Evolutionary conservation across 495 filamentous ascomycete species (phyloP).

Genomic region (Friedmanniomyces simplex): DNA sequence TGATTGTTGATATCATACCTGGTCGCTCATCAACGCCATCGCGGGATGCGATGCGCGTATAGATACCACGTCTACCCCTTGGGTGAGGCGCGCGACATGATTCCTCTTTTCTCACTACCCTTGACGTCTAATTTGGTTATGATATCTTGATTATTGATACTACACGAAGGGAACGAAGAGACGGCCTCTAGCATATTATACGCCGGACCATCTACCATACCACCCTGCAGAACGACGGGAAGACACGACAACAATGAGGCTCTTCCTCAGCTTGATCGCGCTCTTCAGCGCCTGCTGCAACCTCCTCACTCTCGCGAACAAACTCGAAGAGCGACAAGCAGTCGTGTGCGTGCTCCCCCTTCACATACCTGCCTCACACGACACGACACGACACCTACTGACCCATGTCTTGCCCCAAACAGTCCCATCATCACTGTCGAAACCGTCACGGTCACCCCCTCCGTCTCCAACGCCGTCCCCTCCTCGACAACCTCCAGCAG

Average conservation of each 20-base stretch:
- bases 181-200: too few relatives aligned
- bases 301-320: neutral
- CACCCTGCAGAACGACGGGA: neutral
- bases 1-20: slow-evolving; percentile 1
- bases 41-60: neutral
- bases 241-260: neutral
- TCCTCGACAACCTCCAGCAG: neutral
- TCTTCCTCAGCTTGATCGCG: neutral
- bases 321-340: neutral
- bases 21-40: neutral
- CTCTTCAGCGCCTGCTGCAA: neutral
- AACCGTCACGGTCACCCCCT: slow-evolving; percentile 2
- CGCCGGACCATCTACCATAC: neutral
- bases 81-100: neutral
- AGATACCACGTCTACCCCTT: neutral
- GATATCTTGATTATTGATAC: too few relatives aligned
- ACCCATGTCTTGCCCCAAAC: neutral
- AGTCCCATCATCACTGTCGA: slow-evolving; percentile 1
- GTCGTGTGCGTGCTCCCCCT: neutral
- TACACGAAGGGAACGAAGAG: too few relatives aligned
- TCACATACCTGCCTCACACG: too few relatives aligned
- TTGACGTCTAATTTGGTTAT: too few relatives aligned
- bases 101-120: neutral
- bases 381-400: too few relatives aligned
- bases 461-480: neutral